phyloP scores from a whole-genome alignment of 805 yeast genomes.

The Scheffersomyces lignosus region DNA sequence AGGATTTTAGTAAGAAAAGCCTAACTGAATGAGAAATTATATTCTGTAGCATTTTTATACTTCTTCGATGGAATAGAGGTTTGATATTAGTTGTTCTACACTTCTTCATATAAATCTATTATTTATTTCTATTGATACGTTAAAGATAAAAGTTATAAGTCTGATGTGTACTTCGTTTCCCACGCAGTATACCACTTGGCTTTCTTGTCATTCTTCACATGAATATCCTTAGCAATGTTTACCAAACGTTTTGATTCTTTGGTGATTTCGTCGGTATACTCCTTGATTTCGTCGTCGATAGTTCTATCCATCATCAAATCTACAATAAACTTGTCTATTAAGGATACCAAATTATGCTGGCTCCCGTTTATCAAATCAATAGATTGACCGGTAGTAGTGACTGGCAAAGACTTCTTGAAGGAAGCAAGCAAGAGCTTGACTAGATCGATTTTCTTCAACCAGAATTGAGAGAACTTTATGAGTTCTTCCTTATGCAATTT shows the following conservation, averaged over 20 bases:
- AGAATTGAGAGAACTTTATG: constrained; percentile 41
- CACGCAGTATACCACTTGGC: constrained; percentile 60
- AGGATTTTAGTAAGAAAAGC: too few relatives aligned
- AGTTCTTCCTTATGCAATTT: constrained; percentile 26
- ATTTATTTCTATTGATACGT: too few relatives aligned
- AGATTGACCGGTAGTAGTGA: constrained; percentile 37
- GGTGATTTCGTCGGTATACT: constrained; percentile 22
- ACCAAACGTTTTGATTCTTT: constrained; percentile 31
- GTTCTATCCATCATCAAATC: constrained; percentile 51
- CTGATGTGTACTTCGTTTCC: constrained; percentile 48
- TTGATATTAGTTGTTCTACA: too few relatives aligned
- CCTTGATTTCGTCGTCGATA: constrained; percentile 35
- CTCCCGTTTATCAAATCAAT: constrained; percentile 48
- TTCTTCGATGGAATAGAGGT: too few relatives aligned
- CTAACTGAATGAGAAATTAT: too few relatives aligned
- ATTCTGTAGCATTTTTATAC: too few relatives aligned
- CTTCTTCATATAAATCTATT: too few relatives aligned
- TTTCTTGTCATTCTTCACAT: constrained; percentile 51
- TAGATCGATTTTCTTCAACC: constrained; percentile 56
- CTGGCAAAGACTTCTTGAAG: constrained; percentile 57
- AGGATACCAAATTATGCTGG: constrained; percentile 43
- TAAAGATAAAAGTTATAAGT: too few relatives aligned
- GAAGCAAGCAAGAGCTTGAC: constrained; percentile 60
- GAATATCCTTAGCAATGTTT: constrained; percentile 44
- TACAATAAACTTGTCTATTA: constrained; percentile 60